phyloP scores from a whole-genome alignment of 176 grass and related monocot species.

The Raddia distichophylla region DNA sequence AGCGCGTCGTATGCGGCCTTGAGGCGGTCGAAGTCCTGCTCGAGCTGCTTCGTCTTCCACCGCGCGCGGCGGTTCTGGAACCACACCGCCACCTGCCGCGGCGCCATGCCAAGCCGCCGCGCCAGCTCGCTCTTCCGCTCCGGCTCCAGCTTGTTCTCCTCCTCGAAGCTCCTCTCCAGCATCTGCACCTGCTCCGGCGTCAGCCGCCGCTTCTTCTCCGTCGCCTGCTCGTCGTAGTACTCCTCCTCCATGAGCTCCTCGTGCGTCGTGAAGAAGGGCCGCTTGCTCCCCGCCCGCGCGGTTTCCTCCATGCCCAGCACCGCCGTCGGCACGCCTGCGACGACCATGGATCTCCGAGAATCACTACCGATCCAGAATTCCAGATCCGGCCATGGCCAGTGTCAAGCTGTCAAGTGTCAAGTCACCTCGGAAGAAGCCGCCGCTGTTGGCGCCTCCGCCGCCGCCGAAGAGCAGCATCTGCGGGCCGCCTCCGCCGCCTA shows the following conservation, averaged over 20 bases:
- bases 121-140: slow-evolving; percentile 89
- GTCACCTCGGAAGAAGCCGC: slow-evolving; percentile 60
- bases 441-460: slow-evolving; percentile 46
- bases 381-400: slow-evolving; percentile 24
- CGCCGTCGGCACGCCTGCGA: slow-evolving; percentile 56
- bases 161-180: slow-evolving; percentile 79
- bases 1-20: slow-evolving; percentile 74
- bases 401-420: neutral
- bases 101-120: slow-evolving; percentile 74
- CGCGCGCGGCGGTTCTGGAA: slow-evolving; percentile 95
- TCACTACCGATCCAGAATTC: slow-evolving; percentile 18
- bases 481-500: slow-evolving; percentile 17
- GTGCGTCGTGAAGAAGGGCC: slow-evolving; percentile 80
- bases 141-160: slow-evolving; percentile 92
- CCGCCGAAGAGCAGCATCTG: slow-evolving; percentile 83
- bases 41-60: slow-evolving; percentile 95
- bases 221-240: slow-evolving; percentile 94
- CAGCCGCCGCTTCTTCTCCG: slow-evolving; percentile 90
- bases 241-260: slow-evolving; percentile 89
- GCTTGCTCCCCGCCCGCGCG: slow-evolving; percentile 33
- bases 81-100: slow-evolving; percentile 91
- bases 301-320: slow-evolving; percentile 57
- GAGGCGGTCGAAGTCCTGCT: slow-evolving; percentile 81
- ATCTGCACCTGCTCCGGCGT: slow-evolving; percentile 75
- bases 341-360: neutral